These are phyloP conservation scores for Neonectria coccinea DNA, from an alignment of 2,329 filamentous ascomycete genomes.

Conservation along the genomic window DNA sequence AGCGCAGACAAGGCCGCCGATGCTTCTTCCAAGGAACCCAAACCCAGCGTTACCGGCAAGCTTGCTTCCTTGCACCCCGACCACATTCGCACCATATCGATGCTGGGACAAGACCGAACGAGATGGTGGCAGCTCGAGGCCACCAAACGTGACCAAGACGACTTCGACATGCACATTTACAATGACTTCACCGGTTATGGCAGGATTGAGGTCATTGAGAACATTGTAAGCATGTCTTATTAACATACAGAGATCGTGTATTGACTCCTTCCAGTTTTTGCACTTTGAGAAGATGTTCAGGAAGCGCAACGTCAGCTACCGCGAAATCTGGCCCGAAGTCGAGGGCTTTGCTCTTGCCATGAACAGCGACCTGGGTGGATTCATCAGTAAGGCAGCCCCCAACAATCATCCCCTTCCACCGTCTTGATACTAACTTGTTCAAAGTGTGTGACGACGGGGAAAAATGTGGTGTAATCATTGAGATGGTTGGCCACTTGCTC, in stretches of 20 bases:
- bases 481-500: conserved; percentile 33
- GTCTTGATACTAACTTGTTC: not conserved
- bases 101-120: conserved; percentile 28
- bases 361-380: conserved; percentile 6
- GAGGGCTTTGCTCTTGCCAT: conserved; percentile 39
- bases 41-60: conserved; percentile 20
- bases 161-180: conserved; percentile 56
- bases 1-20: conserved; percentile 5
- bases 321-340: conserved; percentile 40
- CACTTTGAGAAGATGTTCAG: conserved; percentile 47
- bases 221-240: conserved; percentile 41
- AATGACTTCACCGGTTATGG: conserved; percentile 58
- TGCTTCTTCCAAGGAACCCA: not conserved
- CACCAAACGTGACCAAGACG: conserved; percentile 49
- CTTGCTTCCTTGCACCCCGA: conserved; percentile 39
- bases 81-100: conserved; percentile 33
- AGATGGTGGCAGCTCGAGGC: conserved; percentile 39
- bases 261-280: conserved; percentile 41
- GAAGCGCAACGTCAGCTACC: conserved; percentile 28
- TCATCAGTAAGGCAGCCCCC: conserved; percentile 20
- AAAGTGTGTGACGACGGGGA: conserved; percentile 27
- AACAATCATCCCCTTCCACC: fast-evolving
- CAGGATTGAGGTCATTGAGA: conserved; percentile 56
- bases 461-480: conserved; percentile 6
- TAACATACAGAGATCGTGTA: no score